Base-by-base conservation (phyloP, 1,284 basidiomycete species). In the Papiliotrema fonsecae region DNA sequence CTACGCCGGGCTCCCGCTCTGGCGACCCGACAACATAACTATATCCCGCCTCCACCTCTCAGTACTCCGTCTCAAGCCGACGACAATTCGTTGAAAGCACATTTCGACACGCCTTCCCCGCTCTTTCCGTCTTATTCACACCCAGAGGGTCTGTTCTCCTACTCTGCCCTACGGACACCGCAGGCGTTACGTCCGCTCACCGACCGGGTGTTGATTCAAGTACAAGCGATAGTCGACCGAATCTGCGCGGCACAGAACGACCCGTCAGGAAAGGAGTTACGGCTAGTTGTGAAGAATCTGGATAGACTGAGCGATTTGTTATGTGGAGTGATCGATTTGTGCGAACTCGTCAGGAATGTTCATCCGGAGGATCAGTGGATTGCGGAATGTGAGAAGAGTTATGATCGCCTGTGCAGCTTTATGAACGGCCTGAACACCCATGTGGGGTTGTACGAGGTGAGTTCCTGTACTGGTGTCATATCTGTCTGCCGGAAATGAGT, bases 361-460 rank as follows among this genome's bases (percentile, higher is more conserved):
- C 92, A 97, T 76, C 93, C 94, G 0, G 88, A 94, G 61, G 75
- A 76, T 18, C 66, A 75, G 42, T 97, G 94, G 93, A 80, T 88
- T 10, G 79, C 81, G 22, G 85, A 85, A 47, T 88, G 90, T 28
- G 89, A 97, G 64, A 77, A 80, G 51, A 87, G 88, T 36, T 97
- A 97, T 72, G 91, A 93, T 73, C 83, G 82, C 51, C 77, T 97
- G 50, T 97, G 91, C 77, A 87, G 91, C 72, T 94, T 88, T 73
- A 97, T 98, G 93, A 97, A 97, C 75, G 84, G 88, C 34, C 79
- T 98, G 52, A 98, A 98, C 73, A 97, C 93, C 16, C 81, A 97
- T 76, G 85, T 86, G n/a, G 90, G 86, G 18, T 76, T 98, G 36
- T 97, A 96, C 64, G 80, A 89, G 76, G 91, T 88, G 69, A 72